phyloP scores from a whole-genome alignment of 148 eudicot species.

The Cornus controversa region DNA sequence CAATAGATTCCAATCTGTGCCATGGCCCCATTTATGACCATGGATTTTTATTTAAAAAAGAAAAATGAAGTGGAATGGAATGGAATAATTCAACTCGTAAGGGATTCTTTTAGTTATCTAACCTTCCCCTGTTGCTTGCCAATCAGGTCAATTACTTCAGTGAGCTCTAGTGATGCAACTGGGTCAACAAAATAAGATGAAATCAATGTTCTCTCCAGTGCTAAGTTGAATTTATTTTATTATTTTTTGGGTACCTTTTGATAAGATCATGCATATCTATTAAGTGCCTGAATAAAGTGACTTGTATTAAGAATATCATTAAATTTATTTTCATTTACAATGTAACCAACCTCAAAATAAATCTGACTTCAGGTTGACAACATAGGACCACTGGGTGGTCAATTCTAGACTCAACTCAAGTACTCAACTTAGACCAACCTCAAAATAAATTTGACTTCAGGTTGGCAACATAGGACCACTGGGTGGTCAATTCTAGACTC shows the following conservation, averaged over 20 bases:
- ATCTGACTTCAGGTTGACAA: no score
- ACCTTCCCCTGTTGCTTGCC: neutral
- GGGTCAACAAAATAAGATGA: neutral
- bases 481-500: neutral
- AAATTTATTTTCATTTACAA: neutral
- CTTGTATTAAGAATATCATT: neutral
- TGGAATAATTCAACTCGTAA: neutral
- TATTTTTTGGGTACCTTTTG: no score
- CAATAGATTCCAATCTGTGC: neutral
- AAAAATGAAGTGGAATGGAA: no score
- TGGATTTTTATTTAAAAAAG: neutral
- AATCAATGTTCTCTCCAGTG: neutral
- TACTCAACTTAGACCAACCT: no score
- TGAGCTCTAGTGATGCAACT: neutral
- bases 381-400: no score
- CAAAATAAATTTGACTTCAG: no score
- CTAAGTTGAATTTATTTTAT: neutral
- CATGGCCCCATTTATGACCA: neutral
- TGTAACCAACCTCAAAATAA: neutral
- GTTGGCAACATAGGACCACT: no score
- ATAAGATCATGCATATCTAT: no score
- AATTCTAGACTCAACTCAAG: neutral
- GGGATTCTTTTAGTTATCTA: no score
- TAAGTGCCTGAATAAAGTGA: neutral
- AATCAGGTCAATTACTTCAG: neutral